Evolutionary conservation across 768 basidiomycete genomes (phyloP).

Genomic region (Pleurotus giganteus): DNA sequence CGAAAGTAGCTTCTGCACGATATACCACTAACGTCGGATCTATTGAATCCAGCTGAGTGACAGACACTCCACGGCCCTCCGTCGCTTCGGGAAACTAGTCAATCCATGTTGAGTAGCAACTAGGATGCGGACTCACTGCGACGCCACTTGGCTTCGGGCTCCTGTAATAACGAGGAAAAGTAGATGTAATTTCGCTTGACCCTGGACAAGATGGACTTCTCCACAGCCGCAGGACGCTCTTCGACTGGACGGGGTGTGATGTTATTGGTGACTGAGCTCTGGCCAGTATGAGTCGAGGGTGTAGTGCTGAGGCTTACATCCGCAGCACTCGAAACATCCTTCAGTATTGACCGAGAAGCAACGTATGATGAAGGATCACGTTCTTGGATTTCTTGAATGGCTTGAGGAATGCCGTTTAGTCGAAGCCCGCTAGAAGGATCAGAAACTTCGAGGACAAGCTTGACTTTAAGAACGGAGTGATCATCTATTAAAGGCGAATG

Average conservation of each 20-base stretch:
- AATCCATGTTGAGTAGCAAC: conserved; percentile 6
- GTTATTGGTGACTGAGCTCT: conserved; percentile 41
- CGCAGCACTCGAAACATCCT: conserved; percentile 69
- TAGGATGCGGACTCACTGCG: conserved; percentile 53
- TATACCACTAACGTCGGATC: conserved; percentile 96
- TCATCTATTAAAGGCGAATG: conserved; percentile 72
- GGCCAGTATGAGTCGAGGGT: conserved; percentile 55
- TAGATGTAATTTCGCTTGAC: conserved; percentile 96
- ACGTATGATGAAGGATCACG: conserved; percentile 61
- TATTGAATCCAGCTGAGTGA: conserved; percentile 95
- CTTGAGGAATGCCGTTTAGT: conserved; percentile 81
- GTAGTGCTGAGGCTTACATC: conserved; percentile 67
- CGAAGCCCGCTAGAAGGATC: conserved; percentile 73
- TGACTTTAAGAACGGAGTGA: conserved; percentile 80
- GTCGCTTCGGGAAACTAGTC: conserved; percentile 46
- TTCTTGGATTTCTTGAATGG: conserved; percentile 62
- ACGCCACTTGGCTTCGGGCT: conserved; percentile 98
- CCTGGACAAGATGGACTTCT: conserved; percentile 82
- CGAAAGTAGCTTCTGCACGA: conserved; percentile 95
- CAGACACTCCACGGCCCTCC: conserved; percentile 86
- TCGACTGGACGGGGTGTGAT: conserved; percentile 33
- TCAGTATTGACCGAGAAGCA: conserved; percentile 62
- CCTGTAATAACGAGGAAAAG: conserved; percentile 94
- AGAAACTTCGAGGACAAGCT: conserved; percentile 77
- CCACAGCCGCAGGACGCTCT: conserved; percentile 57